Evolutionary conservation across 192 early-diverging fungal species (phyloP).

Genomic region (Phlyctochytrium planicorne): DNA sequence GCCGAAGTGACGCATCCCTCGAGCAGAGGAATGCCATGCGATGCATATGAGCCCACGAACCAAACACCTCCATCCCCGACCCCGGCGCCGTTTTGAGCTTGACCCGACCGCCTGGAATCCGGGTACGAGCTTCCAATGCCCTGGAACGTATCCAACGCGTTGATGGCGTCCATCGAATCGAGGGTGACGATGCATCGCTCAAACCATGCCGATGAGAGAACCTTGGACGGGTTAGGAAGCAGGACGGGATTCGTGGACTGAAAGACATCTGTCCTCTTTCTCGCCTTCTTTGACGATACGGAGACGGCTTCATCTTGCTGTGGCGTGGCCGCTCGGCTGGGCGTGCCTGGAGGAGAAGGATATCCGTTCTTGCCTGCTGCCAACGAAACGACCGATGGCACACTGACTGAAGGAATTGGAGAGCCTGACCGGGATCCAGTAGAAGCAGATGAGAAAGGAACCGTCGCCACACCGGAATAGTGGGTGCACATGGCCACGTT

Average conservation of each 20-base stretch:
- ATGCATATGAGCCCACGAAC: constrained; percentile 53
- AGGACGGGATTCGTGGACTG: constrained; percentile 52
- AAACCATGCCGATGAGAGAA: constrained; percentile 39
- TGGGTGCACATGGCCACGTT: constrained; percentile 41
- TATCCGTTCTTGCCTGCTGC: background rate
- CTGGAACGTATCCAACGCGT: constrained; percentile 34
- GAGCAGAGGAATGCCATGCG: constrained; percentile 49
- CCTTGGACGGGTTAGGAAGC: constrained; percentile 28
- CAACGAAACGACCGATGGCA: background rate
- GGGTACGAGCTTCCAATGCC: constrained; percentile 7
- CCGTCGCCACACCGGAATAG: constrained; percentile 12
- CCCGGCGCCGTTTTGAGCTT: background rate
- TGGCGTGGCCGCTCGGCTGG: too few relatives aligned
- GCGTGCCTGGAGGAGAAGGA: background rate
- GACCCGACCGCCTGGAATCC: background rate
- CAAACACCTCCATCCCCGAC: constrained; percentile 31
- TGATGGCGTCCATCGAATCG: constrained; percentile 26
- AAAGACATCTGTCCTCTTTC: constrained; percentile 17
- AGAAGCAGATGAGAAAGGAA: constrained; percentile 3
- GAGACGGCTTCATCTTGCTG: background rate
- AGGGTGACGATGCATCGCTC: constrained; percentile 45
- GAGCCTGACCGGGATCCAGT: background rate
- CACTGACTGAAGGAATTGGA: background rate
- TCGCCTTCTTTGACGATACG: constrained; percentile 3
- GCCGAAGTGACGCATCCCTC: constrained; percentile 56